phyloP scores from a whole-genome alignment of 768 basidiomycete genomes.

The Coprinellus micaceus region DNA sequence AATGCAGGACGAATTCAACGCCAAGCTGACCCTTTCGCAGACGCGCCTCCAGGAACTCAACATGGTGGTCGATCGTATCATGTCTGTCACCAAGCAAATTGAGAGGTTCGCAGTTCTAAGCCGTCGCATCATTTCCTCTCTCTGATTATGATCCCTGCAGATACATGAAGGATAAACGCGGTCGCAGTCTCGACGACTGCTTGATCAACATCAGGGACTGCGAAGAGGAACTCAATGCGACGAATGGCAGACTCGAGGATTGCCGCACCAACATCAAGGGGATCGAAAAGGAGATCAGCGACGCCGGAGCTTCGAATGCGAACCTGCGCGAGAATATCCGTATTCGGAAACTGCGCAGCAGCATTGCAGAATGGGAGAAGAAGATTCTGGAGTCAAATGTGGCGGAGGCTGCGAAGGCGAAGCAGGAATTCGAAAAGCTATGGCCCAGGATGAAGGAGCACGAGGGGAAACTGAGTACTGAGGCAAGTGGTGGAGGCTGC shows the following conservation, averaged over 20 bases:
- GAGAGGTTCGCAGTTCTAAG: conserved; percentile 47
- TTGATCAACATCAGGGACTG: conserved; percentile 47
- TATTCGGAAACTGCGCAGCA: conserved; percentile 60
- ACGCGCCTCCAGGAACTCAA: conserved; percentile 59
- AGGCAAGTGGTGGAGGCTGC: conserved; percentile 41
- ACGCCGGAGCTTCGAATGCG: conserved; percentile 63
- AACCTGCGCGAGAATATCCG: conserved; percentile 83
- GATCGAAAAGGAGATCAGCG: conserved; percentile 77
- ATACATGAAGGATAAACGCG: conserved; percentile 69
- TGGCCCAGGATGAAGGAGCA: conserved; percentile 68
- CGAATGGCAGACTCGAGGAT: conserved; percentile 34
- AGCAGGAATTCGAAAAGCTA: conserved; percentile 78
- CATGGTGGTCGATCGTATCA: conserved; percentile 58
- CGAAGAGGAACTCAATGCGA: conserved; percentile 34
- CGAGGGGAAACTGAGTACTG: conserved; percentile 67
- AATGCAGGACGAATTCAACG: conserved; percentile 46
- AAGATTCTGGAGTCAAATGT: conserved; percentile 78
- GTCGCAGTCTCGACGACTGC: conserved; percentile 56
- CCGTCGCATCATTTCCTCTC: neutral
- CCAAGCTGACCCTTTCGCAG: conserved; percentile 51
- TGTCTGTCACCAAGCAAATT: conserved; percentile 54
- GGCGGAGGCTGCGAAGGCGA: conserved; percentile 81
- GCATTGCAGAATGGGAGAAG: conserved; percentile 62
- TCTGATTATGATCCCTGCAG: conserved; percentile 33
- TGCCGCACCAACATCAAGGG: conserved; percentile 43